Percentiles rank a stretch among this genome's conserved stretches.
Evolutionary conservation across 2,329 filamentous ascomycete species (phyloP).

Genomic region (Chaetomium globosum): DNA sequence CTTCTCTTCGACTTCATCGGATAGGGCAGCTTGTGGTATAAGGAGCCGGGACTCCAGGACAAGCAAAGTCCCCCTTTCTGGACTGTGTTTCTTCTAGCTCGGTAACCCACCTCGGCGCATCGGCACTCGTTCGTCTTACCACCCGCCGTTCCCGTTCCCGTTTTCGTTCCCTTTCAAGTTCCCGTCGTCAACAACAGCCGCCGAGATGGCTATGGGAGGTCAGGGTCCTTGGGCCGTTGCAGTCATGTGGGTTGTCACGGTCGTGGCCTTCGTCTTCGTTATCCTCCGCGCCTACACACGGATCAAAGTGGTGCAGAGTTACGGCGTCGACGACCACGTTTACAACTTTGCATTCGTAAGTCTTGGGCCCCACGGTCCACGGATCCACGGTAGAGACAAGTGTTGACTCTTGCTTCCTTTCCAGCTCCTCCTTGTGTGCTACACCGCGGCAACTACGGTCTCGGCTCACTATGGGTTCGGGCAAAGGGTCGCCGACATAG

Average conservation of each 20-base stretch:
- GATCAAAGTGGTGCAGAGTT: not conserved
- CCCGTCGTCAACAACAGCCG: not conserved
- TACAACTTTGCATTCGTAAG: conserved; percentile 14
- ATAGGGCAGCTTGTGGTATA: not conserved
- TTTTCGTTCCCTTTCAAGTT: not conserved
- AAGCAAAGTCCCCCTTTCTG: not conserved
- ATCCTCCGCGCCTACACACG: conserved; percentile 6
- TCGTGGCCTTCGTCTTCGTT: conserved; percentile 1
- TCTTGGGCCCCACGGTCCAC: not conserved
- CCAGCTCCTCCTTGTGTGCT: conserved; percentile 5
- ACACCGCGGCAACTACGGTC: not conserved
- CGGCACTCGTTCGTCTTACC: not conserved
- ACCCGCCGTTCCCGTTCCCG: not conserved
- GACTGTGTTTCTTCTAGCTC: not conserved
- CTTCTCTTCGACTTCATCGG: not conserved
- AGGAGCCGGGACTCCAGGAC: not conserved
- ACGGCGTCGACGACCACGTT: conserved; percentile 7
- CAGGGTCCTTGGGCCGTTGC: conserved; percentile 1
- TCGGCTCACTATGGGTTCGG: conserved; percentile 6
- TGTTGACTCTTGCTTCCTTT: not conserved
- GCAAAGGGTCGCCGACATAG: not conserved
- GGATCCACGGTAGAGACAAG: too few relatives aligned
- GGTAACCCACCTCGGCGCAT: not conserved
- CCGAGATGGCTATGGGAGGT: conserved; percentile 2
- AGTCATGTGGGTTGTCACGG: conserved; percentile 6